Evolutionary conservation across 2,329 filamentous ascomycete species (phyloP).

Genomic region (Gnomoniopsis smithogilvyi): DNA sequence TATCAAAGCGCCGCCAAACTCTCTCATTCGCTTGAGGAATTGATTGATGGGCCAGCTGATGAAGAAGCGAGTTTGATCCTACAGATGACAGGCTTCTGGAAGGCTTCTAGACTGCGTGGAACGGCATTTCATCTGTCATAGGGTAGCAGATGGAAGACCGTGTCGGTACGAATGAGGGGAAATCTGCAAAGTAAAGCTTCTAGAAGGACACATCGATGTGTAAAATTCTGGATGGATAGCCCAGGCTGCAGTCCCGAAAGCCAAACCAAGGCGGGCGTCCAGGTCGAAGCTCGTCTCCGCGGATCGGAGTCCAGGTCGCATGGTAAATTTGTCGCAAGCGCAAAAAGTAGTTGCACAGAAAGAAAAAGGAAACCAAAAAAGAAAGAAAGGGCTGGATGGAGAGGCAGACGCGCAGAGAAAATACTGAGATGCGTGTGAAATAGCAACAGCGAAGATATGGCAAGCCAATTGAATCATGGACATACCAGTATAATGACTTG

Average conservation of each 20-base stretch:
- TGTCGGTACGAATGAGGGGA: not conserved
- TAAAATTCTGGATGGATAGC: no score
- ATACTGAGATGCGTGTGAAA: not conserved
- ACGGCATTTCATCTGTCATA: not conserved
- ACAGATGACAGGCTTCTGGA: conserved; percentile 1
- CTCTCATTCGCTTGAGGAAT: not conserved
- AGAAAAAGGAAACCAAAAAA: no score
- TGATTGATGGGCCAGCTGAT: not conserved
- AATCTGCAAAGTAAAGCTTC: not conserved
- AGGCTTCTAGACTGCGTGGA: not conserved
- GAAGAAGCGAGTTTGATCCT: not conserved
- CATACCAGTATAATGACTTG: conserved; percentile 75
- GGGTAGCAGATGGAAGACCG: not conserved
- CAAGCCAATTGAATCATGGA: conserved; percentile 20
- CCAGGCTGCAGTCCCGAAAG: not conserved
- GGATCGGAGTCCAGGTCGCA: no score
- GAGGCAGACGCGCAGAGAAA: no score
- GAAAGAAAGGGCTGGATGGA: no score
- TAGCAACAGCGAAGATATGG: conserved; percentile 9
- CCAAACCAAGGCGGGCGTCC: not conserved
- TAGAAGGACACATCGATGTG: not conserved
- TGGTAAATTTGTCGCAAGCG: no score
- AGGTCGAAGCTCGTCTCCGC: not conserved
- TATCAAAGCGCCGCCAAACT: not conserved
- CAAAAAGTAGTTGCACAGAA: no score